Evolutionary conservation across 495 filamentous ascomycete genomes (phyloP).

Genomic region (Coniosporium apollinis): DNA sequence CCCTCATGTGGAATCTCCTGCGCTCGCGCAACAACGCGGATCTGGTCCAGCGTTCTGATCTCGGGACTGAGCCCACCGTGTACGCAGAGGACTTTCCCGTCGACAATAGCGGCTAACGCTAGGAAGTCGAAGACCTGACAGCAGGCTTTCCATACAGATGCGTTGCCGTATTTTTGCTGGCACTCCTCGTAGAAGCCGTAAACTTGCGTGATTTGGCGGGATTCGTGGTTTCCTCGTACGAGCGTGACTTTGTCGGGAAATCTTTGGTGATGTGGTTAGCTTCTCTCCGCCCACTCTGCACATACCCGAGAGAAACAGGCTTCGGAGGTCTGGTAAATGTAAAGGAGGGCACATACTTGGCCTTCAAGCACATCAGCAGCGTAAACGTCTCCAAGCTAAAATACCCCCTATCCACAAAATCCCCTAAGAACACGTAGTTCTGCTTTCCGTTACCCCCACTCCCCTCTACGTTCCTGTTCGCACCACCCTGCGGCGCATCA

Average conservation of each 20-base stretch:
- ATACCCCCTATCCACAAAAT: slow-evolving; percentile 95
- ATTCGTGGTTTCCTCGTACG: slow-evolving; percentile 94
- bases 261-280: slow-evolving; percentile 37
- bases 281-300: no score
- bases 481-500: slow-evolving; percentile 8
- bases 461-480: slow-evolving; percentile 8
- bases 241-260: slow-evolving; percentile 90
- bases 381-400: slow-evolving; percentile 97
- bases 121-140: slow-evolving; percentile 99
- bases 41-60: slow-evolving; percentile 89
- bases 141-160: slow-evolving; percentile 96
- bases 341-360: slow-evolving; percentile 69
- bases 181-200: slow-evolving; percentile 99
- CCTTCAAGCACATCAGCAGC: slow-evolving; percentile 86
- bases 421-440: slow-evolving; percentile 91
- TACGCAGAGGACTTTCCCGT: slow-evolving; percentile 91
- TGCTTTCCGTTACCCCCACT: slow-evolving; percentile 36
- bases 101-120: slow-evolving; percentile 87
- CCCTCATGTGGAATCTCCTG: slow-evolving; percentile 98
- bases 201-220: slow-evolving; percentile 93
- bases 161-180: slow-evolving; percentile 93
- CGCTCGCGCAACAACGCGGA: slow-evolving; percentile 89
- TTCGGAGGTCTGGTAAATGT: no score
- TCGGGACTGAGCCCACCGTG: slow-evolving; percentile 94
- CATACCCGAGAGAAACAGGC: no score